Evolutionary conservation across 805 yeast genomes (phyloP), one percentile per base, ranked within the genome.

Genomic region (Lachancea nothofagi): DNA sequence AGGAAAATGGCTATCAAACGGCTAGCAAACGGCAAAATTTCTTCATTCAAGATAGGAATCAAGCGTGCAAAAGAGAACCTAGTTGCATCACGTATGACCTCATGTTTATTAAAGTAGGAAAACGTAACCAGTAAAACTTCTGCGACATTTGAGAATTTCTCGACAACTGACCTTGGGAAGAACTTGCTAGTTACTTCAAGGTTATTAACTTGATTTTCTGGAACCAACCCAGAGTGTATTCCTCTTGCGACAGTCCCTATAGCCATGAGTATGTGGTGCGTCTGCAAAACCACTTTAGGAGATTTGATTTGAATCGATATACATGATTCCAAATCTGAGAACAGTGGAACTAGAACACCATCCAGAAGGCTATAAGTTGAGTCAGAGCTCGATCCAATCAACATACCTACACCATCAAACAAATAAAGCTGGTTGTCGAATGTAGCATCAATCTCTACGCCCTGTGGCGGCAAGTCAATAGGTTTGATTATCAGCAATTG

Each of bases 211-310:
- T 61, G 63, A 40, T 59, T 61, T 24, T 62, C 66, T 6, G 66
- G 65, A n/a, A 62, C 62, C n/a, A 62, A 36, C 6, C 66, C 66
- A 19, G 59, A 57, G 42, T 82, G 93, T 52, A 83, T 78, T 4
- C 97, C 97, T 57, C 93, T 77, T 3, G 88, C 82, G 53, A 89
- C 72, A 0, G 96, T 86, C 32, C 96, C 97, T 32, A 90, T 76
- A 0, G 96, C 89, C 78, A 86, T 77, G 35, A 93, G 64, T 24
- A 80, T 73, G 57, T 90, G 97, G 59, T 93, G 96, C 2, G 87
- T 81, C 56, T 86, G 93, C 32, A 85, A 62, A 2, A 81, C 71
- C 24, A 72, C 53, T 29, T 70, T 67, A 26, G 70, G 65, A 20
- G 68, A 69, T 41, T 61, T 61, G 21, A 63, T 59, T 40, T 63